A percentile compares a stretch with the other conserved stretches of the same genome.
These are phyloP conservation scores for Parathielavia hyrcaniae DNA, from an alignment of 495 filamentous ascomycete genomes.

Conservation along the genomic window DNA sequence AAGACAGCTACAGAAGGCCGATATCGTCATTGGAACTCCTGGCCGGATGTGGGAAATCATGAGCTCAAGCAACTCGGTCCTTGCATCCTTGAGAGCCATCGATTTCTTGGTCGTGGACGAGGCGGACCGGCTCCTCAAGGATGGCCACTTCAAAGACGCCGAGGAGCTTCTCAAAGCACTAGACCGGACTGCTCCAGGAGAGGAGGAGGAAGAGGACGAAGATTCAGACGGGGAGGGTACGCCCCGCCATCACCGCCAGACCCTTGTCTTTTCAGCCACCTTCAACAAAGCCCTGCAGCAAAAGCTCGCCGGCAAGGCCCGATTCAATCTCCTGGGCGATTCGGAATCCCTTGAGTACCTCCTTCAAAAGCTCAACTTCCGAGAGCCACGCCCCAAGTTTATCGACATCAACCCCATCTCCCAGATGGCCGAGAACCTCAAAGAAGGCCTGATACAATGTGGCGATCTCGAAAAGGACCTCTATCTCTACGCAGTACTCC, in stretches of 20 bases:
- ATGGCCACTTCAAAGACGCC: conserved; percentile 92
- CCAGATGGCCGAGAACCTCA: conserved; percentile 79
- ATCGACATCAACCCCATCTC: conserved; percentile 81
- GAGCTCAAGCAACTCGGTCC: conserved; percentile 48
- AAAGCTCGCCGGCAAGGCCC: conserved; percentile 74
- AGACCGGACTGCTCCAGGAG: conserved; percentile 44
- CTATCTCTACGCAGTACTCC: conserved; percentile 81
- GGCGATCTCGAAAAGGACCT: conserved; percentile 93
- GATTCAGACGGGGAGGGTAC: conserved; percentile 26
- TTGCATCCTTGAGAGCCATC: conserved; percentile 60
- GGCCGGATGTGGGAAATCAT: conserved; percentile 93
- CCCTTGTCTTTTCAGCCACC: conserved; percentile 92
- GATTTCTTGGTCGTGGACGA: conserved; percentile 88
- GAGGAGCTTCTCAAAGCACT: conserved; percentile 75
- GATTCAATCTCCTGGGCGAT: conserved; percentile 59
- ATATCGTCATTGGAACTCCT: conserved; percentile 88
- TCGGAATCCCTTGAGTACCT: conserved; percentile 88
- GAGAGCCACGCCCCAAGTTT: conserved; percentile 74
- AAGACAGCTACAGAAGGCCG: conserved; percentile 65
- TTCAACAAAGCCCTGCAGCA: conserved; percentile 86
- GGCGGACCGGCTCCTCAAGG: conserved; percentile 84
- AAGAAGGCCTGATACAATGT: conserved; percentile 88
- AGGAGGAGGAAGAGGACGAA: conserved; percentile 31
- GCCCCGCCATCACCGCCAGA: conserved; percentile 56
- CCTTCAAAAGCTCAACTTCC: conserved; percentile 81